phyloP scores from a whole-genome alignment of 2,329 filamentous ascomycete genomes.

The Botrytis hyacinthi region DNA sequence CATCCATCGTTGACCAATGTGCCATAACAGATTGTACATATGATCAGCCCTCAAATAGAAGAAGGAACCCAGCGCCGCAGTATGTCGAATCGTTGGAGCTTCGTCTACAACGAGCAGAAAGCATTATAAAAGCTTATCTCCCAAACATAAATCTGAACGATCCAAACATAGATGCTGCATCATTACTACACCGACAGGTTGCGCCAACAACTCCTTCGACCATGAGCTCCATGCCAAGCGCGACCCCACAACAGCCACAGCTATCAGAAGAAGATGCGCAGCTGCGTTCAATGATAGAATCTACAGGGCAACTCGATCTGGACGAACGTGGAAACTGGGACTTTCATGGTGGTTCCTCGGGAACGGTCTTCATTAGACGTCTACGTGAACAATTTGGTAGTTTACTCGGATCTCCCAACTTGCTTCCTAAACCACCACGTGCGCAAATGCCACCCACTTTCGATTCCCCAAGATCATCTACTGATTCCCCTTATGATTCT shows the following conservation, averaged over 20 bases:
- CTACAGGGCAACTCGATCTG: constrained; percentile 84
- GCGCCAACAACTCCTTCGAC: constrained; percentile 40
- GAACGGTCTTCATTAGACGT: constrained; percentile 80
- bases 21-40: constrained; percentile 64
- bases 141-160: constrained; percentile 74
- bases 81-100: constrained; percentile 71
- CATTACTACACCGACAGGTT: constrained; percentile 58
- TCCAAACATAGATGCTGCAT: constrained; percentile 71
- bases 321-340: constrained; percentile 92
- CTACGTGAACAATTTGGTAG: constrained; percentile 86
- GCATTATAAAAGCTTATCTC: constrained; percentile 59
- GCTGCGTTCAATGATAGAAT: constrained; percentile 91
- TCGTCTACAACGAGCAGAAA: constrained; percentile 67
- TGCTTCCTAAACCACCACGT: constrained; percentile 53
- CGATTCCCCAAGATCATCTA: constrained; percentile 36
- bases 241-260: constrained; percentile 18
- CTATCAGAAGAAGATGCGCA: constrained; percentile 61
- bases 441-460: constrained; percentile 30
- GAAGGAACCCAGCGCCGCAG: constrained; percentile 69
- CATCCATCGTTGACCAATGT: constrained; percentile 22
- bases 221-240: not conserved
- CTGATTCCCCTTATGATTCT: constrained; percentile 36
- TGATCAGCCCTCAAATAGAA: constrained; percentile 73
- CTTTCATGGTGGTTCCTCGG: constrained; percentile 91
- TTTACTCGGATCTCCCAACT: constrained; percentile 64